phyloP scores from a whole-genome alignment of 2,329 filamentous ascomycete species.

The Bipolaris gigantea region DNA sequence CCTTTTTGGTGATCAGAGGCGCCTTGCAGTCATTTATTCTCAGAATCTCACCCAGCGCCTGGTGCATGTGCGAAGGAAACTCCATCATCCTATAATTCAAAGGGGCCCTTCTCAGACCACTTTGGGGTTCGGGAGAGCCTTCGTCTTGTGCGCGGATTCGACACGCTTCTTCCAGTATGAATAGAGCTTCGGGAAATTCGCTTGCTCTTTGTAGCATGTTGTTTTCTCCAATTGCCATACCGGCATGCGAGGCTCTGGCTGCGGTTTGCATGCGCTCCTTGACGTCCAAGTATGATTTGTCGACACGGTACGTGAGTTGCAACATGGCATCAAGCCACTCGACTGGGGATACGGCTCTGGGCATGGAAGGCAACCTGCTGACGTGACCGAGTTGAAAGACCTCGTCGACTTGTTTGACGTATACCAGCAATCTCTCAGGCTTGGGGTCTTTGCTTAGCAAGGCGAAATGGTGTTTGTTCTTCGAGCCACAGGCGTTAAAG shows the following conservation, averaged over 20 bases:
- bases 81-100: too few relatives aligned
- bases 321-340: not conserved
- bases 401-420: not conserved
- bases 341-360: not conserved
- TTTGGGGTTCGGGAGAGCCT: too few relatives aligned
- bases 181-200: not conserved
- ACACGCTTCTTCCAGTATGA: not conserved
- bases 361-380: not conserved
- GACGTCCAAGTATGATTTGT: not conserved
- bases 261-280: not conserved
- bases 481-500: not conserved
- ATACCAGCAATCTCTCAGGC: not conserved
- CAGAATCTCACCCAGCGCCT: too few relatives aligned
- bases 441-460: too few relatives aligned
- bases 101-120: too few relatives aligned
- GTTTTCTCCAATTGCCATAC: not conserved
- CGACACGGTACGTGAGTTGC: not conserved
- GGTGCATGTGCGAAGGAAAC: fast-evolving
- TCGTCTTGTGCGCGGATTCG: too few relatives aligned
- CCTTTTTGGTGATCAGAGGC: conserved; percentile 18
- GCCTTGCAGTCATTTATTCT: conserved; percentile 8
- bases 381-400: not conserved
- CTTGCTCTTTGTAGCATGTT: not conserved
- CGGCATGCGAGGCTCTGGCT: not conserved
- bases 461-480: not conserved